Evolutionary conservation across 371 early-diverging fungal genomes (phyloP).

Genomic region (Nematocida sp.): DNA sequence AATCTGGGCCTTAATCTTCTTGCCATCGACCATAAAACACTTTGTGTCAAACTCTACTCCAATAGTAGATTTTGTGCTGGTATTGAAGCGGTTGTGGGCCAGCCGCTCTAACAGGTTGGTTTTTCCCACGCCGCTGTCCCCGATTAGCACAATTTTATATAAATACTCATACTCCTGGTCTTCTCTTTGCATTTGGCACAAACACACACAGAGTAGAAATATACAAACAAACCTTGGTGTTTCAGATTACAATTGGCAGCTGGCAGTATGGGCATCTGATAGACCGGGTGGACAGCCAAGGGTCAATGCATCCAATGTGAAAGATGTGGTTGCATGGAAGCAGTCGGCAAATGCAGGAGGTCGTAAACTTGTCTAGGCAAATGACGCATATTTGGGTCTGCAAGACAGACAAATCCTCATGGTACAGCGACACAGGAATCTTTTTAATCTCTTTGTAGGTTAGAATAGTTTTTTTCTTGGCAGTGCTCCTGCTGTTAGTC

Average conservation of each 20-base stretch:
- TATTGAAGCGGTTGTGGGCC: constrained; percentile 87
- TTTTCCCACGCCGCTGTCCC: constrained; percentile 98
- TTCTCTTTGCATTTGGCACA: constrained; percentile 49
- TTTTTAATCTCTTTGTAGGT: not conserved
- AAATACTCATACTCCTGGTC: constrained; percentile 66
- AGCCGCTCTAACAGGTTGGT: constrained; percentile 93
- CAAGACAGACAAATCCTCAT: not conserved
- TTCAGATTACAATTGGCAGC: not conserved
- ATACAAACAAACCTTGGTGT: not conserved
- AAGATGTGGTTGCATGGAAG: constrained; percentile 81
- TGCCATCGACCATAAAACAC: constrained; percentile 83
- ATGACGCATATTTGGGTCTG: constrained; percentile 71
- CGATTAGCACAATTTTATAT: constrained; percentile 89
- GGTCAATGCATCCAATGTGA: constrained; percentile 80
- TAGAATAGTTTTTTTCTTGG: not conserved
- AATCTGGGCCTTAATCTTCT: constrained; percentile 96
- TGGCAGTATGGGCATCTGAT: constrained; percentile 78
- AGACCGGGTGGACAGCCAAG: constrained; percentile 72
- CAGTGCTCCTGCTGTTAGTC: no score
- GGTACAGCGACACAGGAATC: not conserved
- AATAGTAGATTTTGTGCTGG: constrained; percentile 94
- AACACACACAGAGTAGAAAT: not conserved
- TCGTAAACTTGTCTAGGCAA: constrained; percentile 78
- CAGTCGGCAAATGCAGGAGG: constrained; percentile 70
- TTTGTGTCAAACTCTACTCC: constrained; percentile 96